Evolutionary conservation across 169 alveolate species (phyloP).

Genomic region (Pseudocohnilembus persalinus): DNA sequence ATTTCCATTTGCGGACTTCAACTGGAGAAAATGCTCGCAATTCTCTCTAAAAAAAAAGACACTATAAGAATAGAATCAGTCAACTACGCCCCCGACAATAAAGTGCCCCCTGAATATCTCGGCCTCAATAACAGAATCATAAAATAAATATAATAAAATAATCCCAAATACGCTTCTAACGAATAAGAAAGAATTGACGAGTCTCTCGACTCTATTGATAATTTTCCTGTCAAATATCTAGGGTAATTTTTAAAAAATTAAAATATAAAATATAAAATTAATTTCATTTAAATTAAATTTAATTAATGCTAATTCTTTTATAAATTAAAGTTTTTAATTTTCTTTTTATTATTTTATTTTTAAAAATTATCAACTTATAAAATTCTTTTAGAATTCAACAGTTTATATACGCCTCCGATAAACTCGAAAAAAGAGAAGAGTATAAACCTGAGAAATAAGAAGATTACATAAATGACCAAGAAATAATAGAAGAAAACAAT

Average conservation of each 20-base stretch:
- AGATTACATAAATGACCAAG: neutral
- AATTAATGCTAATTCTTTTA: no score
- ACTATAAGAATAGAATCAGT: slow-evolving; percentile 12
- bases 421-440: neutral
- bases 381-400: neutral
- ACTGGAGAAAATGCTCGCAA: slow-evolving; percentile 8
- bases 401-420: neutral
- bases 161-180: neutral
- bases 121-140: neutral
- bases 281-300: no score
- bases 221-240: neutral
- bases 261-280: no score
- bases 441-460: neutral
- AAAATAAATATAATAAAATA: no score
- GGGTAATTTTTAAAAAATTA: no score
- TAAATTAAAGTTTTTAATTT: no score
- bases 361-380: no score
- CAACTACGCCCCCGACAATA: slow-evolving; percentile 13
- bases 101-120: slow-evolving; percentile 25
- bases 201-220: neutral
- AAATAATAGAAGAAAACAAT: neutral
- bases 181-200: neutral
- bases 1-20: slow-evolving; percentile 20
- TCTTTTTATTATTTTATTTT: no score
- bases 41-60: slow-evolving; percentile 27